These are phyloP conservation scores for Ceratobasidium theobromae DNA, from an alignment of 1,284 basidiomycete species.

Conservation along the genomic window DNA sequence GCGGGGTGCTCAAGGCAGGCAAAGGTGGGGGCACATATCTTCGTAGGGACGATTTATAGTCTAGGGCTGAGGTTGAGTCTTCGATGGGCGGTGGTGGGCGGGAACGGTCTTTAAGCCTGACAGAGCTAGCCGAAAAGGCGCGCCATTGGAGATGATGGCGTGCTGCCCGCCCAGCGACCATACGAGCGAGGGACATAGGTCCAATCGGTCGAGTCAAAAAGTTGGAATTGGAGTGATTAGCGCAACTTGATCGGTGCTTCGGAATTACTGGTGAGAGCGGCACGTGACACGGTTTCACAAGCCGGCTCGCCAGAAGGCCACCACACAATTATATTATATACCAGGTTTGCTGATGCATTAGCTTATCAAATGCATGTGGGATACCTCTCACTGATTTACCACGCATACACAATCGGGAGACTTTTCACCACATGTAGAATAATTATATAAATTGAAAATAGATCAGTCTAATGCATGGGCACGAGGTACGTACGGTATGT, in stretches of 20 bases:
- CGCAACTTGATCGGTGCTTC: neutral
- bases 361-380: too few species aligned
- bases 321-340: too few species aligned
- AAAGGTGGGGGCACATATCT: conserved; percentile 34
- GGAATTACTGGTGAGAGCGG: neutral
- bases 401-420: too few species aligned
- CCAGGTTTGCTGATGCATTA: too few species aligned
- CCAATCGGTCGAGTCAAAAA: conserved; percentile 29
- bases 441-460: too few species aligned
- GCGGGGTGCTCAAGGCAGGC: conserved; percentile 60
- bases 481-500: too few species aligned
- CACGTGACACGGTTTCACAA: neutral
- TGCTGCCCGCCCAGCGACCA: neutral
- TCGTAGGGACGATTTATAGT: conserved; percentile 52
- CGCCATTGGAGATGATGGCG: too few species aligned
- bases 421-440: too few species aligned
- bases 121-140: neutral
- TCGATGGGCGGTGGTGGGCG: conserved; percentile 58
- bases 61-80: conserved; percentile 80
- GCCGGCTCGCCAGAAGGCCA: too few species aligned
- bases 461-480: too few species aligned
- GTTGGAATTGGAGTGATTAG: conserved; percentile 2
- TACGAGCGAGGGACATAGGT: conserved; percentile 18
- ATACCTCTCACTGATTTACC: too few species aligned
- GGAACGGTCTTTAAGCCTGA: conserved; percentile 20